phyloP scores from a whole-genome alignment of 495 filamentous ascomycete species.

The Glonium stellatum region DNA sequence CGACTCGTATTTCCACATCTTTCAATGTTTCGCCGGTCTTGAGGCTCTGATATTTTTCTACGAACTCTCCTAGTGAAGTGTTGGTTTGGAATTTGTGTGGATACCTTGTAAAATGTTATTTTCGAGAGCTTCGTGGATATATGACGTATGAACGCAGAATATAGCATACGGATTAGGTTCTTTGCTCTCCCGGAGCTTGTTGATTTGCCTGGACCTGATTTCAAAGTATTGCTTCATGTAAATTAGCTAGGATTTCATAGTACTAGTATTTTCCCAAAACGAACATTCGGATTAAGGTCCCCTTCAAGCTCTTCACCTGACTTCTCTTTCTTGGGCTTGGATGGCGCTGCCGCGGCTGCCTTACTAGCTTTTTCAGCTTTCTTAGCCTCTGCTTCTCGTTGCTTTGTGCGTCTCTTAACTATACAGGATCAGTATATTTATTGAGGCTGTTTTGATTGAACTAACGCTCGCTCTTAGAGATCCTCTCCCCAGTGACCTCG shows the following conservation, averaged over 20 bases:
- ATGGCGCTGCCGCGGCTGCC: slow-evolving; percentile 51
- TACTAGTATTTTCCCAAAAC: slow-evolving; percentile 21
- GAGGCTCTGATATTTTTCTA: slow-evolving; percentile 64
- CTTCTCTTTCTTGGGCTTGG: slow-evolving; percentile 56
- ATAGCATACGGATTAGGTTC: slow-evolving; percentile 58
- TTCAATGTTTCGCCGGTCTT: slow-evolving; percentile 77
- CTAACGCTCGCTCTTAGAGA: slow-evolving; percentile 39
- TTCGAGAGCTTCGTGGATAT: neutral
- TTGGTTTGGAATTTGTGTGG: slow-evolving; percentile 95
- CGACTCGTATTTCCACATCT: slow-evolving; percentile 65
- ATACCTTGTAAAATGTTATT: slow-evolving; percentile 9
- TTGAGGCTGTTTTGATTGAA: neutral
- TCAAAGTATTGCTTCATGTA: slow-evolving; percentile 87
- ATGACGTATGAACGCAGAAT: neutral
- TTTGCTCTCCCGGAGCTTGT: slow-evolving; percentile 75
- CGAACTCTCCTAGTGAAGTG: slow-evolving; percentile 68
- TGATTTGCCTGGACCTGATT: slow-evolving; percentile 78
- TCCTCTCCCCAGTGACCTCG: slow-evolving; percentile 37
- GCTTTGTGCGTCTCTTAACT: slow-evolving; percentile 88
- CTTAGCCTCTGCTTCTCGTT: slow-evolving; percentile 73
- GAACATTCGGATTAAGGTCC: slow-evolving; percentile 83
- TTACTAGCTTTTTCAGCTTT: slow-evolving; percentile 69
- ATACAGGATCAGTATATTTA: neutral
- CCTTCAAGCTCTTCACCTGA: slow-evolving; percentile 58
- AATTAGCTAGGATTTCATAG: slow-evolving; percentile 7